Percentiles rank a stretch among this genome's conserved stretches.
phyloP scores from a whole-genome alignment of 2,329 filamentous ascomycete species.

The Talaromyces sp. region DNA sequence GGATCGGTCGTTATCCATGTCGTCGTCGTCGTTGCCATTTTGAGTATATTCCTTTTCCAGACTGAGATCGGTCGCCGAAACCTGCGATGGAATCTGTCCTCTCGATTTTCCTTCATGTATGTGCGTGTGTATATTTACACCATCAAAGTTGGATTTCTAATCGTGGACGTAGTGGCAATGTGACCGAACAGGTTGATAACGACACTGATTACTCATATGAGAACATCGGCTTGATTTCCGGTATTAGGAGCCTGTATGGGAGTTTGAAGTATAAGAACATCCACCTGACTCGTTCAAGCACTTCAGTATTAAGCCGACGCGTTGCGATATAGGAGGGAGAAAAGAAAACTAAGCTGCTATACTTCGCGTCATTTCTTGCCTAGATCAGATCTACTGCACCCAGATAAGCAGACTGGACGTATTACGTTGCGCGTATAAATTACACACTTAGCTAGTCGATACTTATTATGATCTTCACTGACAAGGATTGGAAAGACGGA shows the following conservation, averaged over 20 bases:
- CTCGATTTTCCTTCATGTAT: constrained; percentile 2
- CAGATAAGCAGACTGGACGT: neutral
- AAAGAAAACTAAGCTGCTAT: neutral
- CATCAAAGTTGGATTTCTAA: neutral
- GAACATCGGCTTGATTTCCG: constrained; percentile 1
- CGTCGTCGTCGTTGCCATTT: constrained; percentile 9
- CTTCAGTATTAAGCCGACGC: neutral
- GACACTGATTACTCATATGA: constrained; percentile 8
- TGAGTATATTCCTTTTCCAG: neutral
- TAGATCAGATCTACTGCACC: neutral
- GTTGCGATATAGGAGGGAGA: neutral
- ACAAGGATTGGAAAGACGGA: neutral
- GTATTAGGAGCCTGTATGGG: constrained; percentile 14
- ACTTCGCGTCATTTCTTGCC: constrained; percentile 1
- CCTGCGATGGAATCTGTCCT: neutral
- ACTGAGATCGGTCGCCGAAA: neutral
- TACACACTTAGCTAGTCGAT: neutral
- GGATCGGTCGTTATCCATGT: constrained; percentile 10
- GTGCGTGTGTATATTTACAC: neutral
- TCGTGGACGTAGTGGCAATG: neutral
- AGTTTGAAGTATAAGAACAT: neutral
- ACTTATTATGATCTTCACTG: neutral
- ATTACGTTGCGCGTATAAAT: neutral
- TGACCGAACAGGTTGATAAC: neutral
- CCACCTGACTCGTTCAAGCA: neutral